A percentile compares a stretch with the other conserved stretches of the same genome.
Evolutionary conservation across 2,329 filamentous ascomycete species (phyloP).

Genomic region (Lojkania enalia): DNA sequence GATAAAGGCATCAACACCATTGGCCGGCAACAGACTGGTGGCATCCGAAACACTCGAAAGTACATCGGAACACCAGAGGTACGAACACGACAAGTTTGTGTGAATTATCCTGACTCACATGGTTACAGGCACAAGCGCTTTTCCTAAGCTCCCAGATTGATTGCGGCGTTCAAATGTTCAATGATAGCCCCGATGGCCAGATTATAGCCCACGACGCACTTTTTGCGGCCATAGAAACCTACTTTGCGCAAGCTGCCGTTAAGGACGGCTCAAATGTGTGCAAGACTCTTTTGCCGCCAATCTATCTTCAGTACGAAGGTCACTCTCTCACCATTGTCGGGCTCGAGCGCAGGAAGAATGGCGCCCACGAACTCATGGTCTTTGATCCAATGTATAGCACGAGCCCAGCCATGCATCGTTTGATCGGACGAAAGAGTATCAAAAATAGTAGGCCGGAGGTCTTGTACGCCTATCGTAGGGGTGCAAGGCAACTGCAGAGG

Average conservation of each 20-base stretch:
- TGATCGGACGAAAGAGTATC: constrained; percentile 55
- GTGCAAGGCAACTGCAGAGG: constrained; percentile 66
- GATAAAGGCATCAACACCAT: constrained; percentile 77
- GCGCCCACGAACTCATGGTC: constrained; percentile 71
- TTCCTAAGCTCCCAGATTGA: constrained; percentile 69
- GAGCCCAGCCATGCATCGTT: constrained; percentile 62
- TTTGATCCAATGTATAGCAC: constrained; percentile 87
- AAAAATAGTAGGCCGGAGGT: constrained; percentile 62
- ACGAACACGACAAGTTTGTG: constrained; percentile 18
- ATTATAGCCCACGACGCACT: constrained; percentile 58
- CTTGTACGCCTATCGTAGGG: constrained; percentile 67
- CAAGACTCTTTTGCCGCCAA: constrained; percentile 73
- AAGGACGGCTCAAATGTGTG: constrained; percentile 63
- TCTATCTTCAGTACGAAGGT: constrained; percentile 89
- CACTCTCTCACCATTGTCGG: constrained; percentile 92
- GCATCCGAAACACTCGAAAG: constrained; percentile 84
- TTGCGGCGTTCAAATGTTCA: constrained; percentile 57
- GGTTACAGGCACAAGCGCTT: constrained; percentile 74
- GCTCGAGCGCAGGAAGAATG: constrained; percentile 69
- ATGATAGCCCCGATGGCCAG: constrained; percentile 51
- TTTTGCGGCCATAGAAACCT: constrained; percentile 69
- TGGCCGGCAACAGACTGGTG: constrained; percentile 80
- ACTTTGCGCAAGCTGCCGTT: constrained; percentile 65
- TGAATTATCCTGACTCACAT: constrained; percentile 13
- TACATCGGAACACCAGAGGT: constrained; percentile 95